Evolutionary conservation across 176 grass and related monocot genomes (phyloP), one percentile per base, ranked within the genome.

Genomic region (Musa itinerans): DNA sequence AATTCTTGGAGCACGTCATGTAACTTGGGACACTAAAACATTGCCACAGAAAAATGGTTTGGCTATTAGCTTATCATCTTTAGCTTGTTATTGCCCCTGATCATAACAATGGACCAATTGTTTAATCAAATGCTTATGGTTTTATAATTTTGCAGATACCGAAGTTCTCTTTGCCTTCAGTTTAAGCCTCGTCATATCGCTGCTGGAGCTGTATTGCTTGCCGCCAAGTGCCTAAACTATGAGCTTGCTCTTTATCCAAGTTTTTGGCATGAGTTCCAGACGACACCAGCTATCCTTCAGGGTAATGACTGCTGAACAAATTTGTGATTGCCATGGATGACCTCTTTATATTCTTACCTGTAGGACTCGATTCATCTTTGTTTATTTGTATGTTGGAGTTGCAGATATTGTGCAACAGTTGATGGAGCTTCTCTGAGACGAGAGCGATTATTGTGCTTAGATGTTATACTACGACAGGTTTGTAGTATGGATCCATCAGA

Each of bases 151-250:
- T 71, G 57, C 79, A 92, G 89, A 49, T 87, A 92, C 52, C 85
- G 77, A 55, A 96, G 92, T 84, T 96, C 81, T 53, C 89, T 96
- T 61, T 96, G 89, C 89, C 92, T 96, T 96, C 89, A 96, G 68
- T 92, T 89, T 76, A 96, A 92, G 84, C 87, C 92, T 56, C 85
- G 85, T 80, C 92, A 96, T 77, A 92, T 96, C 20, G 87, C 89
- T 82, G 89, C 89, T 75, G 92, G 92, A 82, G 92, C 89, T 83
- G 85, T 81, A 82, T 82, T 89, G 57, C 89, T 96, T 82, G 89
- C 92, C 83, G 80, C 85, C 62, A 96, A 86, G 65, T 79, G 80
- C 23, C 72, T 96, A 43, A 72, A 78, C 27, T 86, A 81, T 63
- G 89, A 92, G 73, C 81, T 92, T 67, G 80, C 72, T 51, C 75